Evolutionary conservation across 441 rosid species (phyloP).

Genomic region (Pelargonium fulgidum): DNA sequence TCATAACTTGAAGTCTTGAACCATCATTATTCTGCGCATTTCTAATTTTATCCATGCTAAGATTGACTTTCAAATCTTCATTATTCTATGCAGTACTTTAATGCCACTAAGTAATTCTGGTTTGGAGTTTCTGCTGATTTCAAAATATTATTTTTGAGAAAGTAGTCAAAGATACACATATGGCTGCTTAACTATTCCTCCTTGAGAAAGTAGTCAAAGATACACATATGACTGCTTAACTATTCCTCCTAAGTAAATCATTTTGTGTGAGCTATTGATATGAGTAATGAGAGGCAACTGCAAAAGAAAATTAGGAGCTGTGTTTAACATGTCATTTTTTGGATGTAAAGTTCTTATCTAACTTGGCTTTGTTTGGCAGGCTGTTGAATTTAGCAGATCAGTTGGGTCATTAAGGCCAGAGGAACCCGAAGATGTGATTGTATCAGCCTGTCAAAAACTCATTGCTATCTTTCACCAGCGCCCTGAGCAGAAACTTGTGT

Average conservation of each 20-base stretch:
- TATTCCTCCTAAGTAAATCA: background rate
- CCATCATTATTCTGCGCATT: too few species aligned
- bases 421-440: slow-evolving; percentile 82
- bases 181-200: background rate
- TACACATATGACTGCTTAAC: background rate
- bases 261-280: background rate
- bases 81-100: background rate
- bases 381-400: slow-evolving; percentile 86
- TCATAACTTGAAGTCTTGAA: background rate
- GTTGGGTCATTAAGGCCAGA: slow-evolving; percentile 68
- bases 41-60: background rate
- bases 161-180: slow-evolving; percentile 1
- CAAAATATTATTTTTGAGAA: background rate
- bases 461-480: slow-evolving; percentile 78
- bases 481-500: slow-evolving; percentile 77
- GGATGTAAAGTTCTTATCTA: slow-evolving; percentile 15
- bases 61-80: background rate
- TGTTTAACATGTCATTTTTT: background rate
- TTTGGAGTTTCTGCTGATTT: background rate
- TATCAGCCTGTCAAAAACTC: slow-evolving; percentile 79
- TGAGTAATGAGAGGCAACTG: background rate
- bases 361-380: slow-evolving; percentile 40
- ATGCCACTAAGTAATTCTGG: background rate
- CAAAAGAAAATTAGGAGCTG: background rate
- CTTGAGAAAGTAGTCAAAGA: background rate